These are phyloP conservation scores for Ceratobasidium sp. DNA, from an alignment of 1,284 basidiomycete species.

Conservation along the genomic window DNA sequence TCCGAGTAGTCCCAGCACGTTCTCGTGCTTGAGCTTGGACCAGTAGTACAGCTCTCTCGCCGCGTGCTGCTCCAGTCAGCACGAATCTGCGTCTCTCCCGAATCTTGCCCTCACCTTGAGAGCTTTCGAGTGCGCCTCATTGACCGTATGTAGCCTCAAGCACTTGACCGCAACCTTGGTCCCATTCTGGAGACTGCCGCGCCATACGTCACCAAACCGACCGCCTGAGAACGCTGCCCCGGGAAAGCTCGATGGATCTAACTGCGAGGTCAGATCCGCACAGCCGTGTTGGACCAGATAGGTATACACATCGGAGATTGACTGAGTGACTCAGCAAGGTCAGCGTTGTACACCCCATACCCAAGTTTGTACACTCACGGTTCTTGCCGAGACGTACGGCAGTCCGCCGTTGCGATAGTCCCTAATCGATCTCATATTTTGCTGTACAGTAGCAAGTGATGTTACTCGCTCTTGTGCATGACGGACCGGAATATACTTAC, in stretches of 20 bases:
- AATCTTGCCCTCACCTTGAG: neutral
- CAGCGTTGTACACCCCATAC: too few relatives aligned
- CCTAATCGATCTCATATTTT: too few relatives aligned
- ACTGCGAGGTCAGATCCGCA: neutral
- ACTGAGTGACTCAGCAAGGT: neutral
- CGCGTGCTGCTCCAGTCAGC: neutral
- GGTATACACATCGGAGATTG: neutral
- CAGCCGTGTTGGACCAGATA: neutral
- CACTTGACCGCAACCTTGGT: neutral
- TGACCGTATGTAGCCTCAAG: neutral
- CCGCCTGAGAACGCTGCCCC: neutral
- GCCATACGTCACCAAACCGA: neutral
- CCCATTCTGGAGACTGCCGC: neutral
- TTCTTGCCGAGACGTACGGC: too few relatives aligned
- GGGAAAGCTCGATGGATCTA: neutral
- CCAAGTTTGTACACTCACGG: too few relatives aligned
- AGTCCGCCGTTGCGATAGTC: too few relatives aligned
- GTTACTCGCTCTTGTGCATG: too few relatives aligned
- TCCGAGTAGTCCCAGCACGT: neutral
- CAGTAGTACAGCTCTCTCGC: conserved; percentile 7
- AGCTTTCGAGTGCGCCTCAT: neutral
- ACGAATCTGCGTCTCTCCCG: neutral
- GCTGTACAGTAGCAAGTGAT: too few relatives aligned
- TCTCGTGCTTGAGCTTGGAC: neutral
- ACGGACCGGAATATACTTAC: too few relatives aligned